A percentile compares a stretch with the other conserved stretches of the same genome.
Conservation (phyloP, 768 basidiomycete species). For the Leccinum longicurvipes region DNA sequence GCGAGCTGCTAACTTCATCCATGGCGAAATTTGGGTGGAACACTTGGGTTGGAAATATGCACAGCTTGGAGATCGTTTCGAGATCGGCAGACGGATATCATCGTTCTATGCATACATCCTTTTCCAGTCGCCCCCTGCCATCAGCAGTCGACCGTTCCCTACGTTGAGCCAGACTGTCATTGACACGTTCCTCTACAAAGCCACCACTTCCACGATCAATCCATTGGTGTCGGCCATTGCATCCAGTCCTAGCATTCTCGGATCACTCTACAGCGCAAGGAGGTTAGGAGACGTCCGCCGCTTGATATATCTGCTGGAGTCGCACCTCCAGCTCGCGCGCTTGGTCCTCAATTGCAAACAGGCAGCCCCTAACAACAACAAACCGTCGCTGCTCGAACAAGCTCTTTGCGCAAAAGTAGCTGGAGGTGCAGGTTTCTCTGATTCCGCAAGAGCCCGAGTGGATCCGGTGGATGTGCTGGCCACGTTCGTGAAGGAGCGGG, state of each 20-base stretch:
- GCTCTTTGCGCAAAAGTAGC: slow-evolving; percentile 62
- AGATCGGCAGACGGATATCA: slow-evolving; percentile 69
- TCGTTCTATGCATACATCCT: slow-evolving; percentile 67
- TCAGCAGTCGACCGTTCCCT: slow-evolving; percentile 56
- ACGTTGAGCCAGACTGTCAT: slow-evolving; percentile 59
- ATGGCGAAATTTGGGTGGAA: slow-evolving; percentile 86
- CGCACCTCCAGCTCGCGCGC: slow-evolving; percentile 59
- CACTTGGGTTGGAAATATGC: slow-evolving; percentile 84
- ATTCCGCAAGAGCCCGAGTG: slow-evolving; percentile 45
- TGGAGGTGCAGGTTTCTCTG: slow-evolving; percentile 43
- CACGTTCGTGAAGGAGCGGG: slow-evolving; percentile 61
- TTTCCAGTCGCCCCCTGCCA: slow-evolving; percentile 52
- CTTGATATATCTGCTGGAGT: slow-evolving; percentile 65
- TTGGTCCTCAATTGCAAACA: slow-evolving; percentile 66
- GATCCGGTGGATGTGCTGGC: slow-evolving; percentile 78
- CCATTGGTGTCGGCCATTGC: slow-evolving; percentile 74
- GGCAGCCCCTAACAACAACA: slow-evolving; percentile 38
- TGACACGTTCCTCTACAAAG: slow-evolving; percentile 70
- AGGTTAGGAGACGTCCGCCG: slow-evolving; percentile 68
- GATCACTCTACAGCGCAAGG: slow-evolving; percentile 57
- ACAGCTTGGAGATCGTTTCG: slow-evolving; percentile 78
- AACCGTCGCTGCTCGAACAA: slow-evolving; percentile 72
- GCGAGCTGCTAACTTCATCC: slow-evolving; percentile 73
- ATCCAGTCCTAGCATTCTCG: slow-evolving; percentile 55
- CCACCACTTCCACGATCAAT: slow-evolving; percentile 75